Evolutionary conservation across 352 stramenopile species (phyloP), one percentile per base, ranked within the genome.

Genomic region (Pythium insidiosum): DNA sequence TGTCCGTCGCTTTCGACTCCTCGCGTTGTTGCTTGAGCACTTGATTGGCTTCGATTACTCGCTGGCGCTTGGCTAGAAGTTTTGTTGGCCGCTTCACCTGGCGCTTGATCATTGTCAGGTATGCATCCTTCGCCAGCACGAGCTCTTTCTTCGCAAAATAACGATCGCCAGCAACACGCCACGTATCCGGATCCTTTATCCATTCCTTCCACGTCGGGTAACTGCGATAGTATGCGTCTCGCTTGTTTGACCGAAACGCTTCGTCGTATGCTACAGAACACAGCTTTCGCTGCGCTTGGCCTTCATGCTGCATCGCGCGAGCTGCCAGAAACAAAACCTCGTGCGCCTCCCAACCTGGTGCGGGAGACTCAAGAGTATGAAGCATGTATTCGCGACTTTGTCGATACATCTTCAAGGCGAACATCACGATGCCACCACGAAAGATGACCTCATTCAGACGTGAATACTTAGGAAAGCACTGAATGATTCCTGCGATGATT

Each of bases 351-450:
- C 68, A 88, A 9, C 54, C 68, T 24, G 78, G 72, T 10, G 73
- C 71, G 6, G 38, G 24, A 13, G 57, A 50, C 10, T 88, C 76
- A 20, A 86, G 50, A 1, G 77, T 61, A 23, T 88, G 71, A 4
- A 88, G 23, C 18, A 86, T 26, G 22, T 88, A 88, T 38, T 88
- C 76, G 4, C 72, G 64, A 28, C 70, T 78, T 41, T 88, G 76
- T 5, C 62, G 66, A 31, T 70, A 84, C 57, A 80, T 66, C 12
- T 72, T 55, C 18, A 88, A 43, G 2, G 68, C 63, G 20, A 81
- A 53, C 58, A 88, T 66, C 4, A 85, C 54, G 33, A 86, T 59
- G 0, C 61, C 71, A n/a, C 68, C 68, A 6, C 76, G 76, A 36
- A 88, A 88, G 3, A 88, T 80, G 16, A 86, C 66, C 23, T 79